phyloP scores from a whole-genome alignment of 139 green algal genomes.

The Monoraphidium neglectum region DNA sequence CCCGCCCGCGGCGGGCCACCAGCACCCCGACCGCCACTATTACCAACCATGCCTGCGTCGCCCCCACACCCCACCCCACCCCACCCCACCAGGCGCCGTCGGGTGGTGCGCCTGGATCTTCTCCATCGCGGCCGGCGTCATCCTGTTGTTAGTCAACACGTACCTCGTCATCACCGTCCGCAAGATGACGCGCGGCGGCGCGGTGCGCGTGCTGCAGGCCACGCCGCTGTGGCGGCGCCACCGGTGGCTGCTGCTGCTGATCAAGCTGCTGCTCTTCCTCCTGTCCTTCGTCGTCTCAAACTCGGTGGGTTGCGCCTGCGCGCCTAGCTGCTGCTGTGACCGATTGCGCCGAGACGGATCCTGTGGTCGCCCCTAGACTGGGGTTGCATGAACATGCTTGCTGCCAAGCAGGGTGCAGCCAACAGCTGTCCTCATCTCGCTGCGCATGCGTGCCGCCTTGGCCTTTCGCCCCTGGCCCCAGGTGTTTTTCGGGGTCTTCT shows the following conservation, averaged over 20 bases:
- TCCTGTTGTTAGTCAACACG: conserved; percentile 18
- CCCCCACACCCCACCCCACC: neutral
- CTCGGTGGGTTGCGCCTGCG: no score
- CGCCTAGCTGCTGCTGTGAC: no score
- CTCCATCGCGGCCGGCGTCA: neutral
- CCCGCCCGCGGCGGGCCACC: no score
- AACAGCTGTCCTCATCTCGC: no score
- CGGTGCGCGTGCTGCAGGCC: neutral
- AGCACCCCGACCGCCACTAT: no score
- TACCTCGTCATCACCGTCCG: neutral
- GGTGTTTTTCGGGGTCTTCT: conserved; percentile 15
- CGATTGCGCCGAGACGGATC: no score
- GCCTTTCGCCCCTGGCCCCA: no score
- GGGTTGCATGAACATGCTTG: no score
- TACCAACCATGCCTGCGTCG: neutral
- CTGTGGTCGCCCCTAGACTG: no score
- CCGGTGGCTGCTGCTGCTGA: neutral
- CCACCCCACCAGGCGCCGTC: conserved; percentile 2
- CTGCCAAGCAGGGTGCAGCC: no score
- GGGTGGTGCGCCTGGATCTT: conserved; percentile 21
- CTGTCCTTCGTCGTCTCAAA: conserved; percentile 14
- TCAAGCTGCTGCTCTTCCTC: conserved; percentile 28
- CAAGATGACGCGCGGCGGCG: neutral
- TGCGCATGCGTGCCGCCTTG: no score
- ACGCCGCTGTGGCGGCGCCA: neutral